Evolutionary conservation across 768 basidiomycete species (phyloP), one percentile per base, ranked within the genome.

Genomic region (Psilocybe azurescens): DNA sequence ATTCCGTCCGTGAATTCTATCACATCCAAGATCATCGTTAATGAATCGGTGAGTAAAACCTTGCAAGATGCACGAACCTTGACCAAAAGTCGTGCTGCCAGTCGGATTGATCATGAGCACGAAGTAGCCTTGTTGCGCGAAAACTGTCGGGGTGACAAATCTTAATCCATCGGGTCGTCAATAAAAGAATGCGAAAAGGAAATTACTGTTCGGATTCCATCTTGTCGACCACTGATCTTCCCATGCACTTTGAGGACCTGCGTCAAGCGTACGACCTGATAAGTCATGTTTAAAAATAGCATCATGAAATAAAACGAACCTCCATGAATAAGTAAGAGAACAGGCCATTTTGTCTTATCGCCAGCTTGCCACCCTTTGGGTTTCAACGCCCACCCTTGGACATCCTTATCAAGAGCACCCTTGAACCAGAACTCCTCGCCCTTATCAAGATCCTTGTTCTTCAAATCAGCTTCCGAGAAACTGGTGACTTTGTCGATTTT

Each of bases 71-170:
- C 8, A 13, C 64, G 28, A 68, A 88, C 92, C 81, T 83, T 97
- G 95, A 3, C 95, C 95, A 67, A 95, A 97, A 0, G 93, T 89
- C 3, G 97, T 98, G 30, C 90, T 93, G 8, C 97, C 97, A 0
- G 95, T 97, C 2, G 97, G 97, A 72, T 99, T 98, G 68, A 97
- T 89, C 32, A 89, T 82, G 44, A 97, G 82, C 10, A 87, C 85
- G 67, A 97, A 89, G 75, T 98, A 99, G 0, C 97, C 95, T 71
- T 94, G 91, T 68, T 88, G 86, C 10, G 94, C 86, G 67, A 94
- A 96, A 9, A 91, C 88, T 91, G 59, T 5, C 39, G 59, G 28
- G 30, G 32, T 24, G 14, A 44, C 53, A 7, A 53, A 39, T 32
- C 29, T 50, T 38, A 28, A 32, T 57, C 33, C 33, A 36, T 11